A percentile compares a stretch with the other conserved stretches of the same genome.
Conservation (phyloP, 805 yeast species). For the Debaryomyces hansenii region DNA sequence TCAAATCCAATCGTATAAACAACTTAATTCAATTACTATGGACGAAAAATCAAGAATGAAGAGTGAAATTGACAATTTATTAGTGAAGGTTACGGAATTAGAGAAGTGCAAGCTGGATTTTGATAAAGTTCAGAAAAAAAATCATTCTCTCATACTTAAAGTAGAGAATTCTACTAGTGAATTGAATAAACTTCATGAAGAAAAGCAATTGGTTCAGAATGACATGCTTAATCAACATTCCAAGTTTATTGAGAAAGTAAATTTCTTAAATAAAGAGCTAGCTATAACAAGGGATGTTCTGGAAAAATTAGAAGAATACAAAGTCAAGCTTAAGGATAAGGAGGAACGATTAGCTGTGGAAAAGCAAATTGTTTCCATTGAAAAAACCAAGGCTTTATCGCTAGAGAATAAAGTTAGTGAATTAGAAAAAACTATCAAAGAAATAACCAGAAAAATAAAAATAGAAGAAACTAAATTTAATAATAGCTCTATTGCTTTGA, state of each 20-base stretch:
- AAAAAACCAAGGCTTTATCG: conserved; percentile 17
- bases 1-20: not conserved
- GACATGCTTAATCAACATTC: conserved; percentile 15
- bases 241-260: conserved; percentile 2
- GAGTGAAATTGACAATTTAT: conserved; percentile 14
- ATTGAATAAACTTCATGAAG: not conserved
- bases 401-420: conserved; percentile 19
- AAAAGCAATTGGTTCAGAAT: conserved; percentile 2
- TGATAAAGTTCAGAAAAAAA: conserved; percentile 23
- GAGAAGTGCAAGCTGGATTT: conserved; percentile 25
- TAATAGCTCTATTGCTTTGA: conserved; percentile 3
- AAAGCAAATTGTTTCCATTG: not conserved
- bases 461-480: conserved; percentile 2
- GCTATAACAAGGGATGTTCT: conserved; percentile 1
- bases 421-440: conserved; percentile 12
- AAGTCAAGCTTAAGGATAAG: not conserved
- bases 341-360: not conserved
- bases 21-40: not conserved
- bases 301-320: not conserved
- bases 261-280: conserved; percentile 4
- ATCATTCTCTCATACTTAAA: conserved; percentile 3
- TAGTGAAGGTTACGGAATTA: conserved; percentile 23
- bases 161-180: conserved; percentile 16
- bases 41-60: conserved; percentile 15
- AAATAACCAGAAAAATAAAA: conserved; percentile 1